Percentiles rank a stretch among this genome's conserved stretches.
Evolutionary conservation across 768 basidiomycete genomes (phyloP).

Genomic region (Kwoniella newhampshirensis): DNA sequence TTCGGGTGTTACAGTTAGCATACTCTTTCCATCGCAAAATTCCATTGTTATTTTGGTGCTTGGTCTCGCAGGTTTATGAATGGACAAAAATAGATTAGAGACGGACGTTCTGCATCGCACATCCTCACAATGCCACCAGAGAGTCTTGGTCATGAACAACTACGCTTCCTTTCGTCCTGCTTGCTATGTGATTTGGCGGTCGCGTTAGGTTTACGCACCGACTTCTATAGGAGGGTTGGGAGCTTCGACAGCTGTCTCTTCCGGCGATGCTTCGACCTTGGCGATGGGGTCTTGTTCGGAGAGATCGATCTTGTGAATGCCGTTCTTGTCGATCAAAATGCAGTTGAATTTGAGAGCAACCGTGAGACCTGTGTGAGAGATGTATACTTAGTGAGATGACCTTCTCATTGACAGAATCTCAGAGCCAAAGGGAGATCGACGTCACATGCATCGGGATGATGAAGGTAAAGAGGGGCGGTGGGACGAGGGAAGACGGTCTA

Average conservation of each 20-base stretch:
- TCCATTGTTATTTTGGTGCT: too few relatives aligned
- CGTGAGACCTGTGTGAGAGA: constrained; percentile 39
- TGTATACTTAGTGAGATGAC: too few relatives aligned
- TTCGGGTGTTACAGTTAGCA: too few relatives aligned
- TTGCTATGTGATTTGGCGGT: too few relatives aligned
- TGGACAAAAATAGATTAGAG: too few relatives aligned
- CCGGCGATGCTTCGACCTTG: constrained; percentile 15
- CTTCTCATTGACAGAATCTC: too few relatives aligned
- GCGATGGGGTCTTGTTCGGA: constrained; percentile 27
- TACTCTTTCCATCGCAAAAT: too few relatives aligned
- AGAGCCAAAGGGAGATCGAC: not conserved
- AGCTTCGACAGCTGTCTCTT: constrained; percentile 15
- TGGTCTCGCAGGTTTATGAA: too few relatives aligned
- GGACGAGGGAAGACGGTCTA: not conserved
- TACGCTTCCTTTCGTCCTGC: too few relatives aligned
- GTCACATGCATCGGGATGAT: not conserved
- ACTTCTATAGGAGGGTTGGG: constrained; percentile 38
- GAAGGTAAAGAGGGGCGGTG: not conserved
- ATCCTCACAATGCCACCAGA: too few relatives aligned
- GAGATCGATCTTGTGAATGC: constrained; percentile 75
- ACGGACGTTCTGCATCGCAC: too few relatives aligned
- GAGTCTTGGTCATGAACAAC: too few relatives aligned
- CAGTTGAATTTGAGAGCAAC: constrained; percentile 71
- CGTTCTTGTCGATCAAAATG: constrained; percentile 89
- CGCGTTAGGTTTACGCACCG: constrained; percentile 22